Evolutionary conservation across 2,329 filamentous ascomycete species (phyloP).

Genomic region (Lecanosticta acicola): DNA sequence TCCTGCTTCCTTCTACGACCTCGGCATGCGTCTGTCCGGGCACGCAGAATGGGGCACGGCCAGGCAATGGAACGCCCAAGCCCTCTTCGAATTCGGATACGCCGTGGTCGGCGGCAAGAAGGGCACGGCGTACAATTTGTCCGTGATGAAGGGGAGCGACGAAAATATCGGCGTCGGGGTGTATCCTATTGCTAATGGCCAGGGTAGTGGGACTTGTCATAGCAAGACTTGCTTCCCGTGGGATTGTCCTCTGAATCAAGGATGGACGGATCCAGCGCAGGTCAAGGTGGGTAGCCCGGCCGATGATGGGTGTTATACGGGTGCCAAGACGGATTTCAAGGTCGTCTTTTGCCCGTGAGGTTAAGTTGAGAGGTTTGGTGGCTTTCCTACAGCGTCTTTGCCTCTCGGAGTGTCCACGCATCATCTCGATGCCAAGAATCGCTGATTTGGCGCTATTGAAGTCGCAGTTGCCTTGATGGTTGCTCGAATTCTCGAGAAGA

Average conservation of each 20-base stretch:
- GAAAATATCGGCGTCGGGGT: conserved; percentile 22
- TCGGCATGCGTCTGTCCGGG: conserved; percentile 27
- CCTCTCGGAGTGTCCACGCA: too few relatives aligned
- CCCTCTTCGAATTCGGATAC: conserved; percentile 31
- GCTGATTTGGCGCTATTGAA: too few relatives aligned
- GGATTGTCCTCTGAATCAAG: conserved; percentile 19
- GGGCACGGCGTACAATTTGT: conserved; percentile 26
- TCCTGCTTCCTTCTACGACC: conserved; percentile 20
- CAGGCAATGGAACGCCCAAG: conserved; percentile 24
- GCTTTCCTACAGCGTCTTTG: too few relatives aligned
- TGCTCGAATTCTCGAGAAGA: too few relatives aligned
- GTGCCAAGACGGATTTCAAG: conserved; percentile 26
- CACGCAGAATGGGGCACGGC: conserved; percentile 25
- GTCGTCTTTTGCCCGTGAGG: conserved; percentile 25
- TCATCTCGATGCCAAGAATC: too few relatives aligned
- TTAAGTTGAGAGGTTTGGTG: not conserved
- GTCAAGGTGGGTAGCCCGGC: conserved; percentile 21
- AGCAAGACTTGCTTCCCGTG: conserved; percentile 25
- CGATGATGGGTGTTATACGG: conserved; percentile 30
- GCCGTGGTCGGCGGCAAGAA: conserved; percentile 14
- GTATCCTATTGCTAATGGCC: conserved; percentile 19
- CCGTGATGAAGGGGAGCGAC: conserved; percentile 26
- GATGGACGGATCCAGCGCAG: conserved; percentile 27
- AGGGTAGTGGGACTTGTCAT: conserved; percentile 19
- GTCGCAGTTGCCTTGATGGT: too few relatives aligned